Base-by-base conservation (phyloP, 2,329 filamentous ascomycete genomes). In the Penicillium digitatum region DNA sequence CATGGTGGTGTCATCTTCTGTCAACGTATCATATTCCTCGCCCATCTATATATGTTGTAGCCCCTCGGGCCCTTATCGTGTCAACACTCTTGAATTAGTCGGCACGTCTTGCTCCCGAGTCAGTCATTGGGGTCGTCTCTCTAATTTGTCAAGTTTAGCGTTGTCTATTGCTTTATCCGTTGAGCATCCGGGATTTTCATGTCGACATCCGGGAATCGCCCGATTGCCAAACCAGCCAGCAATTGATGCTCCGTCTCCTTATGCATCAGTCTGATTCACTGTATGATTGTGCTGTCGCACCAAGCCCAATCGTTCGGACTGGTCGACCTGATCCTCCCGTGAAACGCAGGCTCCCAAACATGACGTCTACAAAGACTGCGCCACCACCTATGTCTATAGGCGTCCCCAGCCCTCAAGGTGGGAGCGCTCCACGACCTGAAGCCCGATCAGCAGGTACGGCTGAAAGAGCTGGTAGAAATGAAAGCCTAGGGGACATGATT, bases 401-500 rank as follows among this genome's bases (percentile, higher is more conserved):
- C n/a, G 55, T 57, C 18, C 37, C 52, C 14, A 59, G 55, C 16
- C 35, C 58, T 32, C 48, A 54, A 24, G 59, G 40, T 12, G 44
- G 24, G 9, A 59, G 47, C 40, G 34, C 44, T 27, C 52, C 59
- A 38, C 56, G 61, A 48, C 60, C 54, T 40, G 59, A 63, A 38
- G 68, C 69, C 38, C 67, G 69, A 53, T 68, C 67, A 20, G 68
- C 69, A 16, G 69, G 69, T 12, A 66, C 66, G 31, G 67, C 67
- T n/a, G 64, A 67, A 51, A 61, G 62, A 52, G 60, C 60, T 39
- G 60, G 63, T 48, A 66, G 64, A 37, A 70, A 64, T 51, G 71
- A 74, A 39, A 67, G 65, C 48, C 56, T 73, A 26, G 62, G 67
- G 29, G 72, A 74, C 42, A 64, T 74, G 12, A 65, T 74, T 39